A percentile compares a stretch with the other conserved stretches of the same genome.
phyloP scores from a whole-genome alignment of 2,329 filamentous ascomycete genomes.

The Stemphylium beticola region DNA sequence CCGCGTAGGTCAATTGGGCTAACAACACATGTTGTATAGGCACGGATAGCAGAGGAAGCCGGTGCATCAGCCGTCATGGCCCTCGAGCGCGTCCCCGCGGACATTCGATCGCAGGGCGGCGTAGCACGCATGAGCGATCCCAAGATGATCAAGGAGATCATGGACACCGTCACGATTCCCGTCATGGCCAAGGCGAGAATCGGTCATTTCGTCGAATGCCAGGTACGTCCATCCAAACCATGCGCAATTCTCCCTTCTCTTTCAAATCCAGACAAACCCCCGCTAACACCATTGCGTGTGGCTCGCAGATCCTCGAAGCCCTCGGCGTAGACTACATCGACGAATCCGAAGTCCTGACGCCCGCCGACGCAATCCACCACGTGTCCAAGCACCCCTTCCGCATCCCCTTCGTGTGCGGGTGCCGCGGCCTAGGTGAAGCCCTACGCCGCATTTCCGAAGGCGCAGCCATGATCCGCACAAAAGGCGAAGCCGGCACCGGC shows the following conservation, averaged over 20 bases:
- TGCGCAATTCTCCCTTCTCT: no score
- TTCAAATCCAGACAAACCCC: no score
- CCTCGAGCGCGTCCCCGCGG: constrained; percentile 93
- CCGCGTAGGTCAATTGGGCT: no score
- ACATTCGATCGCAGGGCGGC: constrained; percentile 90
- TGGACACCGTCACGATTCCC: constrained; percentile 91
- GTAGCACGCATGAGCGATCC: constrained; percentile 98
- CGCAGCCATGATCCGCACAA: constrained; percentile 98
- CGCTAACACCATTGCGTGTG: background rate
- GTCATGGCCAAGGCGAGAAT: constrained; percentile 99
- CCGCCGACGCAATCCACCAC: constrained; percentile 88
- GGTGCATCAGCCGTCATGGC: constrained; percentile 98
- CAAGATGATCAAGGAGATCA: constrained; percentile 92
- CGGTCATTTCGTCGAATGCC: constrained; percentile 97
- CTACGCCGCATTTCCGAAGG: constrained; percentile 89
- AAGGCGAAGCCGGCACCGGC: constrained; percentile 96
- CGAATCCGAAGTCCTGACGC: constrained; percentile 96
- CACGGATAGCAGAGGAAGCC: constrained; percentile 95
- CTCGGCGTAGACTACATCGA: constrained; percentile 98
- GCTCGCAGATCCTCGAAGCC: constrained; percentile 82
- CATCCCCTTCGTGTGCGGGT: constrained; percentile 94
- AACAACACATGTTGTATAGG: constrained; percentile 55
- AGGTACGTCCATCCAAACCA: constrained; percentile 55
- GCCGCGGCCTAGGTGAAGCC: constrained; percentile 91
- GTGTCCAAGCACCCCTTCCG: constrained; percentile 85